Evolutionary conservation across 768 basidiomycete species (phyloP).

Genomic region (Russula griseocarnosa): DNA sequence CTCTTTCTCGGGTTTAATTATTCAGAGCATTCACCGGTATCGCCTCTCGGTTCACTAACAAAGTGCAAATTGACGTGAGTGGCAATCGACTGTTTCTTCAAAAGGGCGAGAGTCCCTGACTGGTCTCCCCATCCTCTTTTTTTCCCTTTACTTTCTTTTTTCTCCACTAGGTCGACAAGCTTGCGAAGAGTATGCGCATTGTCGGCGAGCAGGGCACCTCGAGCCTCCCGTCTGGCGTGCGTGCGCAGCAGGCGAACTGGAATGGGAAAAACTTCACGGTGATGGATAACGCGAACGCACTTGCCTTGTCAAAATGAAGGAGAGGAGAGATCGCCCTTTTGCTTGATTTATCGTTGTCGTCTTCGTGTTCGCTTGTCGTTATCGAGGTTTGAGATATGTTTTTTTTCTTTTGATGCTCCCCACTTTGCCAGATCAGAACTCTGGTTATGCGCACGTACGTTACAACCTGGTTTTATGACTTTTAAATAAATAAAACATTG

Average conservation of each 20-base stretch:
- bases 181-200: slow-evolving; percentile 51
- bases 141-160: neutral
- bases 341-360: neutral
- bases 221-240: slow-evolving; percentile 42
- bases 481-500: neutral
- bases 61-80: slow-evolving; percentile 17
- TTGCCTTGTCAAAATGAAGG: slow-evolving; percentile 18
- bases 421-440: neutral
- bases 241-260: slow-evolving; percentile 41
- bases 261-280: slow-evolving; percentile 47
- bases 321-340: neutral
- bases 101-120: neutral
- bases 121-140: no score
- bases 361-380: neutral
- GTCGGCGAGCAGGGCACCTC: slow-evolving; percentile 56
- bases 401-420: neutral
- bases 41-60: slow-evolving; percentile 5
- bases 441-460: neutral
- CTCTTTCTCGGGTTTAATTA: neutral
- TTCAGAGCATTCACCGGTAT: neutral
- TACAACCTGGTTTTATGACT: neutral
- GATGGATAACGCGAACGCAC: slow-evolving; percentile 42
- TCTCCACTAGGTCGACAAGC: slow-evolving; percentile 45
- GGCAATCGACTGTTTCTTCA: neutral
- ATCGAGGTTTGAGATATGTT: neutral